Evolutionary conservation across 202 grass and related monocot species (phyloP).

Genomic region (Brachypodium distachyon): DNA sequence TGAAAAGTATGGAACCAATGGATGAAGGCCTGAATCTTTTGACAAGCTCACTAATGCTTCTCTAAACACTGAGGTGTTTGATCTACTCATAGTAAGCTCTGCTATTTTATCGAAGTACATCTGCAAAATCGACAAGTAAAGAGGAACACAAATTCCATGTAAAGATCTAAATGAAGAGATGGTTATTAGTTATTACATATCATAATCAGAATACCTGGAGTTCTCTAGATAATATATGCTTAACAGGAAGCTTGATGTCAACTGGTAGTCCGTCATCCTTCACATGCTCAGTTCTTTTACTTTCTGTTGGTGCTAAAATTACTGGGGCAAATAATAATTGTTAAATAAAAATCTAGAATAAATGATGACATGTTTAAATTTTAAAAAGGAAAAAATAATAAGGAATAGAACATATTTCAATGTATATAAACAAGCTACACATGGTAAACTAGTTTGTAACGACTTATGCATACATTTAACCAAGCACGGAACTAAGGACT

Average conservation of each 20-base stretch:
- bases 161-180: background rate
- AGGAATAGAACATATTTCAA: background rate
- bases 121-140: constrained; percentile 41
- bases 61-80: constrained; percentile 62
- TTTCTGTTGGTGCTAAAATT: constrained; percentile 72
- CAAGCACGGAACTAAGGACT: background rate
- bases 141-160: constrained; percentile 9
- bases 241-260: constrained; percentile 96
- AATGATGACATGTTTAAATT: background rate
- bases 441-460: background rate
- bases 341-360: background rate
- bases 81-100: constrained; percentile 76
- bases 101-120: constrained; percentile 98
- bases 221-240: constrained; percentile 95
- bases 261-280: constrained; percentile 81
- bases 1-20: constrained; percentile 90
- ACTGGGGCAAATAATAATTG: constrained; percentile 34
- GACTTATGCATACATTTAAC: background rate
- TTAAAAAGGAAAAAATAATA: background rate
- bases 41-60: constrained; percentile 93
- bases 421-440: background rate
- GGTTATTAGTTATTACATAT: background rate
- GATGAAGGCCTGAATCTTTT: constrained; percentile 89
- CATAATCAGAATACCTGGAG: constrained; percentile 50
- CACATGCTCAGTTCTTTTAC: constrained; percentile 62